Base-by-base conservation (phyloP, 345 rosid genomes). In the Angophora floribunda region DNA sequence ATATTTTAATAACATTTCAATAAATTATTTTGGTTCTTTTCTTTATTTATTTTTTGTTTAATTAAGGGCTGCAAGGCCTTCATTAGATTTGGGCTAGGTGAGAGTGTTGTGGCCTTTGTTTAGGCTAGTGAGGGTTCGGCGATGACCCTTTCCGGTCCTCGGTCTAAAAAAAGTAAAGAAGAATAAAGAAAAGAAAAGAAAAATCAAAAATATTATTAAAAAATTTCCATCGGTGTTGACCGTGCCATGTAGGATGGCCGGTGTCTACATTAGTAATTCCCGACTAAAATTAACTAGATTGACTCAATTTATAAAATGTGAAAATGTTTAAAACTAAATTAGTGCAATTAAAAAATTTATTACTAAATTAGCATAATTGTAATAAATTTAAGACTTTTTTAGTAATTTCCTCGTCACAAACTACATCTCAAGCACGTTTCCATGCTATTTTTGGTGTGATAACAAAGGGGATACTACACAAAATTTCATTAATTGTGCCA, bases 151-250 rank as follows among this genome's bases (percentile, higher is more conserved):
- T 24, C 26, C 8, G 8, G 4, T 10, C 59, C 59, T 53, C 59
- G 13, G 6, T 50, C 11, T 50, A 8, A 49, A 49, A 49, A 49
- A 49, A 10, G 4, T 36, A 36, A 50, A 50, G 11, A 53, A 19
- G 19, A 53, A 0, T 55, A 8, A 26, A 53, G 24, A 53, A 53
- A 55, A 26, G 61, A 55, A 55, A 21, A 55, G 61, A 21, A 21
- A 19, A 36, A 36, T 36, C 41, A 36, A 4, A 55, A 55, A 55
- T 21, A 55, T 2, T 55, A 55, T 55, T 55, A 55, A 55, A 55
- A 53, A 19, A 3, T 53, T 4, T 4, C 0, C 21, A 53, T 21
- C 12, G 19, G 22, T 8, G 5, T 0, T 55, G 0, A 5, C 4
- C 4, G 11, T 55, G 9, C 9, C 5, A 55, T 11, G 22, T 3